These are phyloP conservation scores for Goniomonas avonlea DNA, from an alignment of 78 protist species.

Conservation along the genomic window DNA sequence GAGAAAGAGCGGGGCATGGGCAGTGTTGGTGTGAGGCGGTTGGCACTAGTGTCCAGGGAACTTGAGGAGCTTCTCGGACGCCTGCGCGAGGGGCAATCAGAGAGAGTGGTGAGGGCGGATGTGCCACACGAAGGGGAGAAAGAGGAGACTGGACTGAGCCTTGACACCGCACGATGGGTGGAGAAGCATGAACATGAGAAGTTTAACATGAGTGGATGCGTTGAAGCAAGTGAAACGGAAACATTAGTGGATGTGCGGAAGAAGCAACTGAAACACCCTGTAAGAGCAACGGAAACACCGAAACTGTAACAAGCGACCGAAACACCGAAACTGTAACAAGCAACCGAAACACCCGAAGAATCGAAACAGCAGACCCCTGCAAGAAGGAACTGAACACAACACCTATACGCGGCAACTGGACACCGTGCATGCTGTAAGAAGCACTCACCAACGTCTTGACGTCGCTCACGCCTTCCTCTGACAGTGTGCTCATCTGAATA, in stretches of 20 bases:
- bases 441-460: conserved; percentile 68
- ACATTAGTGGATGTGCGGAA: too few relatives aligned
- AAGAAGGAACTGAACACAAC: background rate
- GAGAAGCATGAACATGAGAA: too few relatives aligned
- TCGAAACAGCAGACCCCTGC: background rate
- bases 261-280: background rate
- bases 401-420: background rate
- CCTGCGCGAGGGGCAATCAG: too few relatives aligned
- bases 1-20: conserved; percentile 71
- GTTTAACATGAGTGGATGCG: too few relatives aligned
- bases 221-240: background rate
- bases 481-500: conserved; percentile 55
- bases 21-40: background rate
- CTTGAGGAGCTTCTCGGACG: conserved; percentile 83
- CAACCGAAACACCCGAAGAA: background rate
- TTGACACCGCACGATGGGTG: too few relatives aligned
- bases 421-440: too few relatives aligned
- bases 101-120: too few relatives aligned
- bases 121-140: too few relatives aligned
- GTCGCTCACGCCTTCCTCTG: conserved; percentile 73
- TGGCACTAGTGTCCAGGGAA: background rate
- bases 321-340: background rate
- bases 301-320: background rate
- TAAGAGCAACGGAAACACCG: background rate
- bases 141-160: too few relatives aligned